phyloP scores from a whole-genome alignment of 305 asterid genomes.

The Lippia alba region DNA sequence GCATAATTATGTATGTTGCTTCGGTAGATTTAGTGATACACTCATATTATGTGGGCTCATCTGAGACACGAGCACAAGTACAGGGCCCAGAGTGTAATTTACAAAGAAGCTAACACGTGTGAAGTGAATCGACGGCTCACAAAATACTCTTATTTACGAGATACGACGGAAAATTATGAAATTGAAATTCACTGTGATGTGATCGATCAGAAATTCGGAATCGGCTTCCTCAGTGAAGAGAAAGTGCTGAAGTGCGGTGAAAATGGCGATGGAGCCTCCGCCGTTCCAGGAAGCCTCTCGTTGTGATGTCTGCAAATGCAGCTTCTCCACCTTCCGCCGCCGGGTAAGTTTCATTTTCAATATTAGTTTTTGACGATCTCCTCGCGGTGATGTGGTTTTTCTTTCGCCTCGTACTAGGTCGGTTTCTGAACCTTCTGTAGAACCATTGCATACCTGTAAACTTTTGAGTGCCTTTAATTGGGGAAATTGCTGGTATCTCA shows the following conservation, averaged over 20 bases:
- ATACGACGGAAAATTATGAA: constrained; percentile 8
- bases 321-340: constrained; percentile 93
- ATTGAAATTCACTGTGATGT: neutral
- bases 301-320: constrained; percentile 92
- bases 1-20: too few relatives aligned
- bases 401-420: constrained; percentile 4
- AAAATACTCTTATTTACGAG: constrained; percentile 5
- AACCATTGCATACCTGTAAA: constrained; percentile 1
- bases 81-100: constrained; percentile 1
- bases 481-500: constrained; percentile 12
- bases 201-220: constrained; percentile 21
- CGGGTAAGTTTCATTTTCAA: constrained; percentile 58
- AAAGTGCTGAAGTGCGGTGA: constrained; percentile 37
- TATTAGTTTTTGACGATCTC: constrained; percentile 16
- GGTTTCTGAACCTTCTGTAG: constrained; percentile 17
- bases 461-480: neutral
- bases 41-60: neutral
- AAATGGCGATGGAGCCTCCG: constrained; percentile 71
- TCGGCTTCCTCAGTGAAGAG: constrained; percentile 31
- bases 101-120: constrained; percentile 21
- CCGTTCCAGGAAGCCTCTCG: constrained; percentile 85
- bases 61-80: neutral
- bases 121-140: constrained; percentile 32
- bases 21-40: too few relatives aligned
- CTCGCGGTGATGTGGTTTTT: constrained; percentile 1